These are phyloP conservation scores for Fraxinus floribunda DNA, from an alignment of 305 asterid species.

Conservation along the genomic window DNA sequence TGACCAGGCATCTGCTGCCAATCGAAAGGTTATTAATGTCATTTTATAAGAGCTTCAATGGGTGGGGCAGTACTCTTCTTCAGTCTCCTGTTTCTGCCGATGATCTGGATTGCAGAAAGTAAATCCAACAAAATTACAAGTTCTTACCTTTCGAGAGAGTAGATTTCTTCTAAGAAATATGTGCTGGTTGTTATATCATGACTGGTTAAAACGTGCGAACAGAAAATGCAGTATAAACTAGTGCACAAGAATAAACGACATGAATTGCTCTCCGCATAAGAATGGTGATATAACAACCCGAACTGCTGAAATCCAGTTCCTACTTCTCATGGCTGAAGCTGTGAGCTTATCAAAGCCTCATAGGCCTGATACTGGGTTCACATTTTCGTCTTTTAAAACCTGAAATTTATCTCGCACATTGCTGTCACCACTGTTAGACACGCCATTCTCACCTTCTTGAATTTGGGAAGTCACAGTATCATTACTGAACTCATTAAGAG, in stretches of 20 bases:
- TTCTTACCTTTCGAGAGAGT: neutral
- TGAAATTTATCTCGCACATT: constrained; percentile 4
- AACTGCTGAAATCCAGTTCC: neutral
- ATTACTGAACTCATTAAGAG: constrained; percentile 4
- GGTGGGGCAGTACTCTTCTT: neutral
- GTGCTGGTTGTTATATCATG: neutral
- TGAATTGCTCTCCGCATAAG: neutral
- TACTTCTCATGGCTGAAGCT: neutral
- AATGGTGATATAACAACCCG: neutral
- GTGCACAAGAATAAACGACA: neutral
- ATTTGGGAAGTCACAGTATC: constrained; percentile 2
- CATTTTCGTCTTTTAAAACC: constrained; percentile 1
- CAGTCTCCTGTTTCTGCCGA: neutral
- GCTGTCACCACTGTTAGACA: constrained; percentile 5
- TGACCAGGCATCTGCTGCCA: neutral
- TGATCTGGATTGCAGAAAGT: neutral
- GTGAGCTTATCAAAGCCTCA: constrained; percentile 1
- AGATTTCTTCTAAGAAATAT: neutral
- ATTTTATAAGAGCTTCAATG: neutral
- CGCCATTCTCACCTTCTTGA: constrained; percentile 19
- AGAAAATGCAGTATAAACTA: neutral
- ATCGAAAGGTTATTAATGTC: neutral
- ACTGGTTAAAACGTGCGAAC: neutral
- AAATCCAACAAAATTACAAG: neutral
- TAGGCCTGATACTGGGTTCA: constrained; percentile 6